Percentiles rank a stretch among this genome's conserved stretches.
Evolutionary conservation across 2,329 filamentous ascomycete species (phyloP).

Genomic region (Sarocladiaceae sp.): DNA sequence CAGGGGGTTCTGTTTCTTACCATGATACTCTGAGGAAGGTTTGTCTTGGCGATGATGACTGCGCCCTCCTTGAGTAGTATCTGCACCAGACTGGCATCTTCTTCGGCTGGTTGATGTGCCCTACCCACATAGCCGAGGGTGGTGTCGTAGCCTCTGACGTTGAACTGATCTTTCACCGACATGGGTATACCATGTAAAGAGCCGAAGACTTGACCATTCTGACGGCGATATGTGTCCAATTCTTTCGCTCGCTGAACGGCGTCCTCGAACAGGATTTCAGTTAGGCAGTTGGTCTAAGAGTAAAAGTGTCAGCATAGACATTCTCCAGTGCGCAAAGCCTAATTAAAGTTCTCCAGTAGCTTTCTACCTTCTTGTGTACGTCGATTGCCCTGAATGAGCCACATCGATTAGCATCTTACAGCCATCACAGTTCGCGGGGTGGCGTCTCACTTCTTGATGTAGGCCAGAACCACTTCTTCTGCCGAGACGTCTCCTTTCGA

Average conservation of each 20-base stretch:
- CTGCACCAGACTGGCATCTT: constrained; percentile 51
- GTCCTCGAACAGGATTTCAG: constrained; percentile 43
- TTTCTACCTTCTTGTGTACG: too few species aligned
- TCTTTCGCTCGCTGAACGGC: constrained; percentile 36
- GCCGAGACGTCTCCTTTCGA: too few species aligned
- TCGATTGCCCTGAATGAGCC: too few species aligned
- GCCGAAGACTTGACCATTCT: constrained; percentile 44
- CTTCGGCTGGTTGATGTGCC: constrained; percentile 36
- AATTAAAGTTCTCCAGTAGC: too few species aligned
- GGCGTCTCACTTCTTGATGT: too few species aligned
- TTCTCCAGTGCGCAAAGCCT: too few species aligned
- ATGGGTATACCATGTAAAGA: constrained; percentile 54
- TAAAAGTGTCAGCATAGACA: too few species aligned
- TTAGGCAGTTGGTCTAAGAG: constrained; percentile 34
- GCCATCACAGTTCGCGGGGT: too few species aligned
- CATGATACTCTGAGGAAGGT: constrained; percentile 53
- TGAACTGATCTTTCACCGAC: constrained; percentile 46
- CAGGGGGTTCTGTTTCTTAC: not conserved
- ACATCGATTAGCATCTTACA: too few species aligned
- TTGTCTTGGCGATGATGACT: constrained; percentile 62
- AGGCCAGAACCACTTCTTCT: too few species aligned
- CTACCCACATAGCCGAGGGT: constrained; percentile 46
- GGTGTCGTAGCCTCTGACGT: constrained; percentile 44
- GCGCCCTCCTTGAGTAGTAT: constrained; percentile 54
- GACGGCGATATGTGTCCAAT: constrained; percentile 34